phyloP scores from a whole-genome alignment of 257 asterid genomes.

The Paraleonurus japonicus region DNA sequence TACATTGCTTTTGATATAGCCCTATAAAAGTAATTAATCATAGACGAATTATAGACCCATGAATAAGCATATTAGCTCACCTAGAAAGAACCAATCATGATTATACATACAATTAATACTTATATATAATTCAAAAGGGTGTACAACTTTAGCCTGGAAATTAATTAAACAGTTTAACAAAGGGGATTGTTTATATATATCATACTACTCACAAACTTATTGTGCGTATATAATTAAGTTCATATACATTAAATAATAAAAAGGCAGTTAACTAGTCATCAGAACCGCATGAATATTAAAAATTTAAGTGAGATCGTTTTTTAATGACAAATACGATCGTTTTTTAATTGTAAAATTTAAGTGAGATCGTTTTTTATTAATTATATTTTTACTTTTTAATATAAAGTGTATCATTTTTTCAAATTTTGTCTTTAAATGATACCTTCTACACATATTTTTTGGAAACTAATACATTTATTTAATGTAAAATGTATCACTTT shows the following conservation, averaged over 20 bases:
- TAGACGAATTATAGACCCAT: conserved; percentile 30
- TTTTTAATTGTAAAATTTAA: too few relatives aligned
- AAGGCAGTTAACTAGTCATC: too few relatives aligned
- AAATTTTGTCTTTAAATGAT: too few relatives aligned
- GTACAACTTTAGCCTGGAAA: conserved; percentile 26
- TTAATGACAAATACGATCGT: too few relatives aligned
- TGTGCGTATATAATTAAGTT: neutral
- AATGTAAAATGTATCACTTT: too few relatives aligned
- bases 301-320: too few relatives aligned
- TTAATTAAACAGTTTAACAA: conserved; percentile 19
- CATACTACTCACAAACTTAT: neutral
- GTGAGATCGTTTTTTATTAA: too few relatives aligned
- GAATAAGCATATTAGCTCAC: conserved; percentile 20
- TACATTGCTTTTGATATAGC: conserved; percentile 10
- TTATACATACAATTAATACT: conserved; percentile 5
- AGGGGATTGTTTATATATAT: neutral
- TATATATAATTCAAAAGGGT: conserved; percentile 19
- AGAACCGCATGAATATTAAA: too few relatives aligned
- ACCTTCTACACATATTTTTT: too few relatives aligned
- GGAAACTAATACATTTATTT: too few relatives aligned
- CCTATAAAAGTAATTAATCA: conserved; percentile 24
- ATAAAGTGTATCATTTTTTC: too few relatives aligned
- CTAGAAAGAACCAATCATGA: conserved; percentile 28
- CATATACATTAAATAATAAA: conserved; percentile 8
- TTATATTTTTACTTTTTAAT: too few relatives aligned